Evolutionary conservation across 1,284 basidiomycete genomes (phyloP), one percentile per base, ranked within the genome.

Genomic region (Cutaneotrichosporon cavernicola): DNA sequence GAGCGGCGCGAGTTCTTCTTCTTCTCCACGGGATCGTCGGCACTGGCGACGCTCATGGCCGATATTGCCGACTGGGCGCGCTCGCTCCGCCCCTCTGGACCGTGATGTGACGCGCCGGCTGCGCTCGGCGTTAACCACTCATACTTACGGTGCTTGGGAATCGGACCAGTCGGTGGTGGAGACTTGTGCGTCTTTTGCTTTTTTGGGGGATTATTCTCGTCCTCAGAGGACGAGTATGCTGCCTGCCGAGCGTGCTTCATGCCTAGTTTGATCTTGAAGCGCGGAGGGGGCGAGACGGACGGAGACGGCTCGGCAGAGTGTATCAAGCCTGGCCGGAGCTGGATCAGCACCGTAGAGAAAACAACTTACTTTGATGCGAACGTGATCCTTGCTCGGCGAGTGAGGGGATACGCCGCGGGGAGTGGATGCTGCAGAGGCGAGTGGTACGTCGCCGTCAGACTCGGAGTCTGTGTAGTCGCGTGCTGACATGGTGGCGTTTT

Each of bases 101-200:
- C 76, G 56, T 69, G 70, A 66, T 79, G 77, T 7, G 69, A 72
- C 22, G 77, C 77, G 13, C 69, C 70, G 7, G 72, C 76, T 1
- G 67, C 61, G n/a, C 66, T 69, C 13, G 76, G 76, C 49, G 69
- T 65, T 1, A 79, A 61, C 77, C 77, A 79, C 62, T 78, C 71
- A 60, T 79, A 79, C n/a, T 66, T 65, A 64, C 34, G 34, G 34
- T 79, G 78, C 36, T 21, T 31, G 13, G 21, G 21, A 30, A 18
- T 14, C 30, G 14, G 21, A 26, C 34, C 43, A 43, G 43, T 26
- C 26, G 26, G 21, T 14, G 46, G 65, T 18, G 65, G 65, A 21
- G 62, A 62, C 43, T 58, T 58, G 46, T 58, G 49, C 57, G 56
- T 56, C 26, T 53, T 31, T 40, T 56, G 55, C 26, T 16, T 13